Conservation (phyloP, 345 rosid species). For the Salix udensis region DNA sequence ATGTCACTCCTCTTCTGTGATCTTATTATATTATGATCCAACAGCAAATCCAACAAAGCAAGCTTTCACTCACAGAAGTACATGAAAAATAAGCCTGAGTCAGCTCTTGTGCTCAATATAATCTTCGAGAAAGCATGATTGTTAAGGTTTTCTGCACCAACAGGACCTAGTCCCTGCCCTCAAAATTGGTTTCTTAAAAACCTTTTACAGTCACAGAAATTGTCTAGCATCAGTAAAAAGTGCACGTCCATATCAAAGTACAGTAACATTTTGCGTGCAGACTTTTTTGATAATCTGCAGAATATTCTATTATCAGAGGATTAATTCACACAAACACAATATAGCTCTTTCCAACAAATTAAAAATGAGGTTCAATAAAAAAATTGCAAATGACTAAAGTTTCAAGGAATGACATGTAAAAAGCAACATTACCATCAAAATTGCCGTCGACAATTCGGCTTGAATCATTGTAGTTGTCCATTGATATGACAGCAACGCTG, state of each 20-base stretch:
- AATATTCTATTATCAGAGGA: not conserved
- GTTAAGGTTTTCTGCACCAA: not conserved
- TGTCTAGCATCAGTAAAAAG: not conserved
- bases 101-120: not conserved
- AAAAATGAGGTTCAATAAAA: not conserved
- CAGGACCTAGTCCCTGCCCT: not conserved
- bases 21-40: not conserved
- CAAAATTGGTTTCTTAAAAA: not conserved
- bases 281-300: not conserved
- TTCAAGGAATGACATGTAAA: not conserved
- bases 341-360: not conserved
- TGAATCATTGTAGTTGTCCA: conserved; percentile 92
- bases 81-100: not conserved
- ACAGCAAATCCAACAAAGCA: not conserved
- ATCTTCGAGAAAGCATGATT: not conserved
- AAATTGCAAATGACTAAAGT: not conserved
- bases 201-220: not conserved
- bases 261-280: not conserved
- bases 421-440: conserved; percentile 64
- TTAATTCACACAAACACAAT: not conserved
- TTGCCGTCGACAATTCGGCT: conserved; percentile 92
- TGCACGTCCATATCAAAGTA: not conserved
- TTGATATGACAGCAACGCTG: conserved; percentile 80
- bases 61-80: not conserved
- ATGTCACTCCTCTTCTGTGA: not conserved